Conservation (phyloP, 2,329 filamentous ascomycete genomes). For the Colletotrichum sp. region DNA sequence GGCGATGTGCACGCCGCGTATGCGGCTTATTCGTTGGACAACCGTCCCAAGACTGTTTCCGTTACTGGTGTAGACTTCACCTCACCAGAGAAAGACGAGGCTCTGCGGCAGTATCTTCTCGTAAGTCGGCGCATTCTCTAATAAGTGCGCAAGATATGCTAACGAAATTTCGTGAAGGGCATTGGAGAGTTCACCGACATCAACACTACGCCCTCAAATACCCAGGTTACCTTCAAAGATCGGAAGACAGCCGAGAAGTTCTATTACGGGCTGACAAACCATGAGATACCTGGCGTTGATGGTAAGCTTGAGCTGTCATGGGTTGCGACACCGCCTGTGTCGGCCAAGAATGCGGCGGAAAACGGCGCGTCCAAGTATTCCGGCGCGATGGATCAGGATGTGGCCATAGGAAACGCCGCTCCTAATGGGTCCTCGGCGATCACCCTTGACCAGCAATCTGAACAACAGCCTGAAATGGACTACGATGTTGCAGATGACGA, state of each 20-base stretch:
- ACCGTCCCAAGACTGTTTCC: slow-evolving; percentile 72
- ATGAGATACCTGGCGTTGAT: slow-evolving; percentile 65
- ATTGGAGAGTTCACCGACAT: slow-evolving; percentile 68
- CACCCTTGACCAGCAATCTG: slow-evolving; percentile 28
- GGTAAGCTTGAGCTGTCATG: slow-evolving; percentile 71
- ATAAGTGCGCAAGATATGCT: background rate
- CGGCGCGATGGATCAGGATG: slow-evolving; percentile 17
- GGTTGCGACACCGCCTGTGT: slow-evolving; percentile 45
- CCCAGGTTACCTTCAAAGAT: slow-evolving; percentile 69
- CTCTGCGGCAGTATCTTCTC: slow-evolving; percentile 73
- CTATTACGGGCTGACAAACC: slow-evolving; percentile 61
- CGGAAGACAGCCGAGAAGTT: slow-evolving; percentile 75
- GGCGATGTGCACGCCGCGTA: slow-evolving; percentile 60
- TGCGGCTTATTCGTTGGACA: slow-evolving; percentile 74
- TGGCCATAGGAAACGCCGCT: slow-evolving; percentile 10
- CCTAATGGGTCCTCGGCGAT: slow-evolving; percentile 19
- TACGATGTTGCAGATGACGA: slow-evolving; percentile 60
- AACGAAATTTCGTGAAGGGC: slow-evolving; percentile 44
- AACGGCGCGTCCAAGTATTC: background rate
- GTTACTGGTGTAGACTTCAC: slow-evolving; percentile 70
- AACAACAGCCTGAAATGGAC: slow-evolving; percentile 50
- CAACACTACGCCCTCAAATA: slow-evolving; percentile 48
- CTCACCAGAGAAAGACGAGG: slow-evolving; percentile 67
- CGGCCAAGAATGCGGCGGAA: slow-evolving; percentile 22
- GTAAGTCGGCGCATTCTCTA: slow-evolving; percentile 47